Percentiles rank a stretch among this genome's conserved stretches.
Conservation (phyloP, 495 filamentous ascomycete genomes). For the Chaetomium tenue region DNA sequence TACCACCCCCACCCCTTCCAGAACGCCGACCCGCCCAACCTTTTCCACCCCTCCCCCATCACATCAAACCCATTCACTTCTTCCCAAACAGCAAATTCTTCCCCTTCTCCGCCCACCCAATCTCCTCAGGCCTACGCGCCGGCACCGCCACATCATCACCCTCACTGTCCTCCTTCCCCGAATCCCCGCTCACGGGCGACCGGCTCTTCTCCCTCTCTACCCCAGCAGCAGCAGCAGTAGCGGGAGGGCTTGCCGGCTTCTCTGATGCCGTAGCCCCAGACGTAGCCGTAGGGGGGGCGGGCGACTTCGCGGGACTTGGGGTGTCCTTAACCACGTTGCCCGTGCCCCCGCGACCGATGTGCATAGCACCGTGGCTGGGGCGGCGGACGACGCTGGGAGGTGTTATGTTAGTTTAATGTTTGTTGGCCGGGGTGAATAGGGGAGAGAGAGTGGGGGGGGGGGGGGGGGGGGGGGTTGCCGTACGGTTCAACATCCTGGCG, state of each 20-base stretch:
- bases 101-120: constrained; percentile 52
- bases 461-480: constrained; percentile 20
- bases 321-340: constrained; percentile 52
- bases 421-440: too few species aligned
- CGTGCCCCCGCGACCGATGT: constrained; percentile 56
- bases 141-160: constrained; percentile 5
- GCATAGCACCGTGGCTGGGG: constrained; percentile 39
- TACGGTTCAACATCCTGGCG: constrained; percentile 76
- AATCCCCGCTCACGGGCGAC: background rate
- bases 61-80: constrained; percentile 33
- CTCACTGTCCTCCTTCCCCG: background rate
- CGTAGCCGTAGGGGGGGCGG: too few species aligned
- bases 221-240: constrained; percentile 1
- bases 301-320: constrained; percentile 11
- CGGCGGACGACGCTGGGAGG: constrained; percentile 40
- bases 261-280: background rate
- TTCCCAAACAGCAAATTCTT: constrained; percentile 54
- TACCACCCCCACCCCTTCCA: background rate
- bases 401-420: too few species aligned
- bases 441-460: background rate
- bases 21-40: too few species aligned
- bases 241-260: background rate
- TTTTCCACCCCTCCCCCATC: background rate
- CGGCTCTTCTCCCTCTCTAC: background rate
- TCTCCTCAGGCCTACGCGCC: constrained; percentile 33